Base-by-base conservation (phyloP, 176 grass and related monocot genomes). In the Metroxylon sagu region DNA sequence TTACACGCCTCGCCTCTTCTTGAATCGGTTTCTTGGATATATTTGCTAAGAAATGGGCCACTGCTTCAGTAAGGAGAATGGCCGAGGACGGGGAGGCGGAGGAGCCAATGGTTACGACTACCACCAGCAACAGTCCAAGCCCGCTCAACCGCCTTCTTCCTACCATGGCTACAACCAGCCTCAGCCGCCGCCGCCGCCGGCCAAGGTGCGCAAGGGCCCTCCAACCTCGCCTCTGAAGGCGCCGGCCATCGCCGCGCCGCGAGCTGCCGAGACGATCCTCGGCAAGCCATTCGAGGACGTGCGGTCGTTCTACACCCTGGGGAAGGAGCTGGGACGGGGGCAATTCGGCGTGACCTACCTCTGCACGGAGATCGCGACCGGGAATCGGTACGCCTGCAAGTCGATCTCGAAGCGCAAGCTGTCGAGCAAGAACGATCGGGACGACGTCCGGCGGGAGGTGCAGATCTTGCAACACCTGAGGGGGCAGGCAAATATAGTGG, bases 271-370 rank as follows among this genome's bases (percentile, higher is more conserved):
- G 48, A 76, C 93, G 5, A 88, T 98, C 78, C 93, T 98, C 15
- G 79, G 87, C 25, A 98, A 88, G 59, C 63, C 54, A 5, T 98
- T 77, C 7, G 76, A 76, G 35, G 84, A 92, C 56, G 85, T 98
- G 59, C 75, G 84, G 68, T 66, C 62, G 2, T 26, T 61, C 4
- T 98, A 98, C 81, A 80, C 72, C 18, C 74, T 98, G 4, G 93
- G 93, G 3, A 98, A 85, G 64, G 93, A 98, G 76, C 93, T 98
- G 62, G 93, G 93, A 23, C 79, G 93, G 14, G 93, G 93, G 26
- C 93, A 98, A 76, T 98, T 98, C 4, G 93, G 93, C 14, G 87
- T 98, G 48, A 98, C 93, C 3, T 92, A 98, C 66, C 88, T 98
- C 49, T 98, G 93, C 70, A 89, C 88, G 16, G 93, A 98, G 76